Percentiles rank a stretch among this genome's conserved stretches.
phyloP scores from a whole-genome alignment of 2,329 filamentous ascomycete genomes.

The Emmonsiellopsis sp. region DNA sequence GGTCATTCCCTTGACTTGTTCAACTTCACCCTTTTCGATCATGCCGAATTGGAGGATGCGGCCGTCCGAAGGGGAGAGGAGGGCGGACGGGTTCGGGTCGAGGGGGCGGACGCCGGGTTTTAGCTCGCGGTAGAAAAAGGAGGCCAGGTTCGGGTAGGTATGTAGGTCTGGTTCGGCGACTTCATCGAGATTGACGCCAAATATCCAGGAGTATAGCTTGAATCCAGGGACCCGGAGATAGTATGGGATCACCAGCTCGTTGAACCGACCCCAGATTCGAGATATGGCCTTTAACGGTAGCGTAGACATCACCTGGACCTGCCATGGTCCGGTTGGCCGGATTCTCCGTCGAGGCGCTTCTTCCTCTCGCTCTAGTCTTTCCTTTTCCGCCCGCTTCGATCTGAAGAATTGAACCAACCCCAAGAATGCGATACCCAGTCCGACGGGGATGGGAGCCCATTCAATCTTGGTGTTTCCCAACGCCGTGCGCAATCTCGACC shows the following conservation, averaged over 20 bases:
- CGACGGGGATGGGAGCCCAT: constrained; percentile 87
- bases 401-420: constrained; percentile 79
- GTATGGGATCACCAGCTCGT: constrained; percentile 80
- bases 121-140: constrained; percentile 93
- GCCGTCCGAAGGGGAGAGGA: constrained; percentile 84
- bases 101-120: constrained; percentile 82
- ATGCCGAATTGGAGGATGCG: constrained; percentile 83
- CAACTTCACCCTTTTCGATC: constrained; percentile 88
- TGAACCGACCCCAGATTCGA: constrained; percentile 81
- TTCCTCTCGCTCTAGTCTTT: constrained; percentile 40
- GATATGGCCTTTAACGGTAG: constrained; percentile 85
- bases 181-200: constrained; percentile 84
- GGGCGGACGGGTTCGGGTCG: constrained; percentile 66
- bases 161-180: constrained; percentile 81
- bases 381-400: constrained; percentile 45
- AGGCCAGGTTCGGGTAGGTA: constrained; percentile 80
- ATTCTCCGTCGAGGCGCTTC: constrained; percentile 51
- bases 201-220: constrained; percentile 80
- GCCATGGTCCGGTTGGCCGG: constrained; percentile 79
- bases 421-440: constrained; percentile 73
- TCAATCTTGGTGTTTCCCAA: constrained; percentile 58
- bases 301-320: constrained; percentile 88
- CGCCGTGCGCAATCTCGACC: constrained; percentile 47
- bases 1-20: constrained; percentile 98
- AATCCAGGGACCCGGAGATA: constrained; percentile 82